phyloP scores from a whole-genome alignment of 495 filamentous ascomycete species.

The Hypoxylon lenormandii region DNA sequence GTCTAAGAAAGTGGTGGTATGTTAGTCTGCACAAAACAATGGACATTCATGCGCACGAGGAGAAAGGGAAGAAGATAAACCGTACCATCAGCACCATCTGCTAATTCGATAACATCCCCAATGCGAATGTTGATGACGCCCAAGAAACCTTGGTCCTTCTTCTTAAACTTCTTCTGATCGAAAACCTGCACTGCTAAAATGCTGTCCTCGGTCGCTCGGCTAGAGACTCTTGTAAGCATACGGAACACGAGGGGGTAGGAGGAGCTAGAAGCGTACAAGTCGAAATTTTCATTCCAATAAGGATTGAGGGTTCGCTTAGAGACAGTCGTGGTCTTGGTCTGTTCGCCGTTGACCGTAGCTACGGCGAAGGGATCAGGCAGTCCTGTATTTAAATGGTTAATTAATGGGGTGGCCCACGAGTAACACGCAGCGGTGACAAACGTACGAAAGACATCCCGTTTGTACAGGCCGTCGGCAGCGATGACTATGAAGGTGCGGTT shows the following conservation, averaged over 20 bases:
- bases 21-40: conserved; percentile 28
- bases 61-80: conserved; percentile 22
- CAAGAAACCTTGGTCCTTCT: conserved; percentile 99
- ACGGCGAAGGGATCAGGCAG: conserved; percentile 98
- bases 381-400: conserved; percentile 65
- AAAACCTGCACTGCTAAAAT: conserved; percentile 98
- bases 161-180: conserved; percentile 99
- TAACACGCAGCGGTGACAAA: conserved; percentile 45
- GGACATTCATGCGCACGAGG: not conserved
- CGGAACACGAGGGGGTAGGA: conserved; percentile 4
- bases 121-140: conserved; percentile 97
- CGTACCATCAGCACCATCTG: conserved; percentile 90
- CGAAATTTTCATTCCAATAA: conserved; percentile 99
- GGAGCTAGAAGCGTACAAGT: conserved; percentile 74
- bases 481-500: conserved; percentile 73
- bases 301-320: conserved; percentile 98
- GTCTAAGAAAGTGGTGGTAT: conserved; percentile 47
- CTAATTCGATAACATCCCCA: conserved; percentile 90
- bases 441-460: conserved; percentile 98
- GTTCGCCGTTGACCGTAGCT: conserved; percentile 93
- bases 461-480: conserved; percentile 97
- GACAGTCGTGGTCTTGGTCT: conserved; percentile 93
- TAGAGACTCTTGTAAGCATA: conserved; percentile 57
- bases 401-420: conserved; percentile 36
- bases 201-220: conserved; percentile 88